Evolutionary conservation across 257 asterid species (phyloP).

Genomic region (Anisodus tanguticus): DNA sequence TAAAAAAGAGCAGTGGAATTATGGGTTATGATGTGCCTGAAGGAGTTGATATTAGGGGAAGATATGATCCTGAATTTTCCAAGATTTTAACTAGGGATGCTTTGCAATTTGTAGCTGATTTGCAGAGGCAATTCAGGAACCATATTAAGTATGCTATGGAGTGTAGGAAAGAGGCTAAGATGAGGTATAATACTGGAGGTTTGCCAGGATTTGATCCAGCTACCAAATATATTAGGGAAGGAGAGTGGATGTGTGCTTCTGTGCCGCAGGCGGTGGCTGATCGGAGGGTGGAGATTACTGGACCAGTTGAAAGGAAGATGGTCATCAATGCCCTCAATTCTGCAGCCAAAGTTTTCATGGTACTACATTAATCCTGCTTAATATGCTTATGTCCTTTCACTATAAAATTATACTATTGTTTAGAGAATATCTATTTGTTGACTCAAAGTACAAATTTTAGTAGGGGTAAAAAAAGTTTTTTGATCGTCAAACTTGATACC

Average conservation of each 20-base stretch:
- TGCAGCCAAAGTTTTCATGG: conserved; percentile 98
- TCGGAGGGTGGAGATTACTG: conserved; percentile 93
- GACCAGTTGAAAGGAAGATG: conserved; percentile 97
- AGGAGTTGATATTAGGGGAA: conserved; percentile 83
- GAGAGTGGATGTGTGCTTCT: conserved; percentile 74
- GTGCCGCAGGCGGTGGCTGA: conserved; percentile 84
- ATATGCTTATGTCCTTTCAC: too few relatives aligned
- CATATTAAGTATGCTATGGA: conserved; percentile 82
- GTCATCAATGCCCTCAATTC: conserved; percentile 95
- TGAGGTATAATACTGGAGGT: conserved; percentile 63
- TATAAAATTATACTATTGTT: too few relatives aligned
- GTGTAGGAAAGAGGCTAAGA: conserved; percentile 70
- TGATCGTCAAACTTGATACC: too few relatives aligned
- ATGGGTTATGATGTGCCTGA: conserved; percentile 76
- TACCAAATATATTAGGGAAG: conserved; percentile 64
- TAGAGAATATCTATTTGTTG: not conserved
- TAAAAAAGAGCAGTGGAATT: conserved; percentile 28
- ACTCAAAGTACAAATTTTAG: not conserved
- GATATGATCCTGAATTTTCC: conserved; percentile 72
- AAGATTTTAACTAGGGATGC: conserved; percentile 67
- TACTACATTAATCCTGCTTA: conserved; percentile 34
- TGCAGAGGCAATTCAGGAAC: conserved; percentile 74
- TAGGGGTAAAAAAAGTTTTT: too few relatives aligned
- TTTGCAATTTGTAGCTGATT: conserved; percentile 62
- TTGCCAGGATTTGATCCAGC: conserved; percentile 85